A percentile compares a stretch with the other conserved stretches of the same genome.
Evolutionary conservation across 495 filamentous ascomycete species (phyloP).

Genomic region (Geoglossum glabrum): DNA sequence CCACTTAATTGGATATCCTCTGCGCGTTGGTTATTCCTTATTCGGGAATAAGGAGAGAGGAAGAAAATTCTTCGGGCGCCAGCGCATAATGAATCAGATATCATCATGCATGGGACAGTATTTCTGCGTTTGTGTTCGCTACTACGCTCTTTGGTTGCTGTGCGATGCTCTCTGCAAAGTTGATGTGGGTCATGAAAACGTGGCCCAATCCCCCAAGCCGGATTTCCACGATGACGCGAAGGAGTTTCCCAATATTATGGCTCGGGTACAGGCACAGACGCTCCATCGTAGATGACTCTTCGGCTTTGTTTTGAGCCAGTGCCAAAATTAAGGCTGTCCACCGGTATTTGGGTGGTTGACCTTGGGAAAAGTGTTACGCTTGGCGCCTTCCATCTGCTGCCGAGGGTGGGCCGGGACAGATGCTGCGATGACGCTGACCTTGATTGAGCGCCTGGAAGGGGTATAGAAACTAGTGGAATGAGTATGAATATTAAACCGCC

Average conservation of each 20-base stretch:
- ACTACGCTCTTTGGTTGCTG: not conserved
- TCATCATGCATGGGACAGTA: not conserved
- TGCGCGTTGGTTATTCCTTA: too few relatives aligned
- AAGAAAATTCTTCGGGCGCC: not conserved
- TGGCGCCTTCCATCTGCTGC: not conserved
- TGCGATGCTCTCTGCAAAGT: not conserved
- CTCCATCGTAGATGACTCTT: not conserved
- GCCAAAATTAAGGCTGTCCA: not conserved
- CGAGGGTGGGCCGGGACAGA: not conserved
- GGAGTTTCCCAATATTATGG: not conserved
- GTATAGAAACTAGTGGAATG: not conserved
- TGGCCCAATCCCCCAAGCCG: not conserved
- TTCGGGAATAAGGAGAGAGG: too few relatives aligned
- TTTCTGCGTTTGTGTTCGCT: not conserved
- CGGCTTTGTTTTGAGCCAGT: not conserved
- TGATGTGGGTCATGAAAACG: conserved; percentile 1
- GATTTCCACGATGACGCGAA: conserved; percentile 2
- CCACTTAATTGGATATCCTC: too few relatives aligned
- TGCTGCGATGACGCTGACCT: conserved; percentile 2
- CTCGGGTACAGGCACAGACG: not conserved
- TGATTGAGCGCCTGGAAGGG: not conserved
- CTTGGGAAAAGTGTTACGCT: not conserved
- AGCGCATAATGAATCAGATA: not conserved
- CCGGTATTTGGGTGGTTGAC: not conserved
- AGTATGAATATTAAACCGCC: not conserved